Base-by-base conservation (phyloP, 352 stramenopile species). In the Globisporangium acanthophoron region DNA sequence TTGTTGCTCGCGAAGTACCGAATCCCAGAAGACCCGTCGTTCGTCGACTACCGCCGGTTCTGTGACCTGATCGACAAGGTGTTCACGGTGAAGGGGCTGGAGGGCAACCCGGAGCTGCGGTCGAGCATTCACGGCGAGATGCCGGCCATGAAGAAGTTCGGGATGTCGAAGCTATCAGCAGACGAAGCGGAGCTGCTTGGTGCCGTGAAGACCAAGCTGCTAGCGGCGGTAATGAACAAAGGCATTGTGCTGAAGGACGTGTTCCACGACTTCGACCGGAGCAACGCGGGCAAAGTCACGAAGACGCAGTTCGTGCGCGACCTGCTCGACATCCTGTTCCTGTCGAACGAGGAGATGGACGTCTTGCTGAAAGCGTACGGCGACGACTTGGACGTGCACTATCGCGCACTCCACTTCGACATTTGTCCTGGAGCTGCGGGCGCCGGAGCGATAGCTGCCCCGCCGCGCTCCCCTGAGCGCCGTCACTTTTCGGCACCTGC, bases 241-340 rank as follows among this genome's bases (percentile, higher is more conserved):
- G 85, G 85, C 9, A 76, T 94, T 46, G 80, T 94, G n/a, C 61
- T 94, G 8, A 94, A 94, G 57, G 83, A 93, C 49, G 83, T 94
- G 0, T 94, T 94, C 55, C 85, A 84, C 46, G 85, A 94, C 58
- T 94, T 94, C 24, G 83, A 94, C 53, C 73, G 78, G 47, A 92
- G 74, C 66, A 92, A 94, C 52, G 80, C 81, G 12, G 85, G 85
- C 29, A 90, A 90, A 56, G 85, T 94, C 33, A 92, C 83, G 6
- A 87, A 86, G 48, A 44, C 83, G 9, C 82, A 92, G 66, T 94
- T 94, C 51, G 67, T 88, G 2, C 70, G 85, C 13, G 79, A 90
- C 55, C 59, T 94, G 29, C 67, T 82, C 0, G 77, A 89, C 57
- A 78, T 92, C 21, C 66, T 91, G 0, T 69, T 71, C 20, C 60